Evolutionary conservation across 805 yeast genomes (phyloP).

Genomic region (Clavispora vitiphila): DNA sequence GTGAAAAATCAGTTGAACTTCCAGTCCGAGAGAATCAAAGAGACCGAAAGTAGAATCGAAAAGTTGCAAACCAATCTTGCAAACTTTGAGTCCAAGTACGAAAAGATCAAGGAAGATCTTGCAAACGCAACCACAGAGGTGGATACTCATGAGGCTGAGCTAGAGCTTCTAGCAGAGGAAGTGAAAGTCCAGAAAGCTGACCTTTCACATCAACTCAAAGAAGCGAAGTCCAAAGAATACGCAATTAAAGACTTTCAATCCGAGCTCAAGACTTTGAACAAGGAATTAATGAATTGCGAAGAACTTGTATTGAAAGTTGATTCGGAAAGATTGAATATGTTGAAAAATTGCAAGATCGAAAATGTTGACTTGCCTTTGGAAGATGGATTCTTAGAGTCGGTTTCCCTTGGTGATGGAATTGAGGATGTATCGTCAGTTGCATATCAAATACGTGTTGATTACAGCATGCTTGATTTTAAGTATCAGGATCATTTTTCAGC

Average conservation of each 20-base stretch:
- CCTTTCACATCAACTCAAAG: constrained; percentile 18
- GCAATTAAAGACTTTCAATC: constrained; percentile 33
- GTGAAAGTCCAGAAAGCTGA: constrained; percentile 24
- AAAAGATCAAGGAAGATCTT: constrained; percentile 30
- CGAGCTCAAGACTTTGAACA: constrained; percentile 25
- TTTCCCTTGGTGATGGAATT: constrained; percentile 56
- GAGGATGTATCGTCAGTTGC: constrained; percentile 33
- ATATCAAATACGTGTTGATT: constrained; percentile 53
- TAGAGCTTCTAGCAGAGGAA: constrained; percentile 29
- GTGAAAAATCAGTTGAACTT: constrained; percentile 58
- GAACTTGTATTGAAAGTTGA: constrained; percentile 52
- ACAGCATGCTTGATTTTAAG: constrained; percentile 37
- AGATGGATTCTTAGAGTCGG: constrained; percentile 54
- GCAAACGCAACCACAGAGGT: constrained; percentile 30
- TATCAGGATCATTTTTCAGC: constrained; percentile 38
- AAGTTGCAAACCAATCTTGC: constrained; percentile 26
- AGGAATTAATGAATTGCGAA: constrained; percentile 38
- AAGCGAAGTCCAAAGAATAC: constrained; percentile 26
- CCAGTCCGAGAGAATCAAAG: constrained; percentile 55
- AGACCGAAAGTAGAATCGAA: constrained; percentile 43
- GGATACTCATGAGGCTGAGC: constrained; percentile 27
- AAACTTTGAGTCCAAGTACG: constrained; percentile 23
- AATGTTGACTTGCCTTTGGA: constrained; percentile 58
- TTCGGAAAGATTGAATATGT: constrained; percentile 51
- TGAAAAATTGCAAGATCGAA: constrained; percentile 73